Base-by-base conservation (phyloP, 352 stramenopile species). In the Pythium angustatum region DNA sequence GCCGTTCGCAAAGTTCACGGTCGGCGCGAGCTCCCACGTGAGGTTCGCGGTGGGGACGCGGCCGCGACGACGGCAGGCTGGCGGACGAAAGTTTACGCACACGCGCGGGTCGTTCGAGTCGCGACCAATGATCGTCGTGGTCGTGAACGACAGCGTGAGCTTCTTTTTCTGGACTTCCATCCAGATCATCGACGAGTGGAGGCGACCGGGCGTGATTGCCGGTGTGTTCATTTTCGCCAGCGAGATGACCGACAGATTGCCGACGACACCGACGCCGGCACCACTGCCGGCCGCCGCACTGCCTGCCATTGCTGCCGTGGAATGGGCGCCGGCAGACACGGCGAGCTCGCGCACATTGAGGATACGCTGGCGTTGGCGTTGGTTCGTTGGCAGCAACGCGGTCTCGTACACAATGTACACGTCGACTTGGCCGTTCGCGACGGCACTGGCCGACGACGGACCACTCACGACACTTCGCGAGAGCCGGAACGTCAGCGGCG, bases 121-220 rank as follows among this genome's bases (percentile, higher is more conserved):
- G 24, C 71, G 70, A 24, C 81, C 77, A 41, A 94, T 77, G 48
- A 92, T 84, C 3, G 83, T 88, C 5, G 85, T 87, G 10, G 83
- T 91, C 24, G 81, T 79, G 56, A 94, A 91, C 12, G 85, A 94
- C 21, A 94, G n/a, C 53, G 85, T 86, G 27, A 86, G 65, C 24
- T 84, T 76, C 21, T 80, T 71, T 6, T 77, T 81, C 58, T 93
- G 76, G 7, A 65, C 64, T 58, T 92, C 81, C 27, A 94, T 73
- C 85, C 85, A 94, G 4, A 94, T 22, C 28, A 94, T 65, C 28
- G 85, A 94, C 15, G 85, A 89, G 60, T 92, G 75, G 34, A 93
- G 59, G 0, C 72, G 66, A 2, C 79, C 82, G 24, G 58, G 54
- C 48, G 70, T 55, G 49, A 83, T 76, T 50, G 56, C 30, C 1